phyloP scores from a whole-genome alignment of 2,329 filamentous ascomycete species.

The Monosporascus ibericus region DNA sequence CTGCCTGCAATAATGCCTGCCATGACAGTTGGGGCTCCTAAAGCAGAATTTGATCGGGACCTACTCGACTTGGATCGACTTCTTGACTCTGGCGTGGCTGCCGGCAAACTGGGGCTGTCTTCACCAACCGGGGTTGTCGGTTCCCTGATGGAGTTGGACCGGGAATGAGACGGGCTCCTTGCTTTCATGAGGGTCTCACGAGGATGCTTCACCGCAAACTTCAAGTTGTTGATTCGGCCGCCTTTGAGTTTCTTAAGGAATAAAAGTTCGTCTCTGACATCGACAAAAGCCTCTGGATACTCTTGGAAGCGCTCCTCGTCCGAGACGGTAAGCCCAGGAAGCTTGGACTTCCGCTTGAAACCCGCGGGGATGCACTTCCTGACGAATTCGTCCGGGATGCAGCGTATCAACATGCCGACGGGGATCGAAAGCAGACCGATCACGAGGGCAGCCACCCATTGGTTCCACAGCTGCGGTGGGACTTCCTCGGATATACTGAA shows the following conservation, averaged over 20 bases:
- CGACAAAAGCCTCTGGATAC: constrained; percentile 66
- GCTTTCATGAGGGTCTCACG: constrained; percentile 62
- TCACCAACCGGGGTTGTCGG: constrained; percentile 59
- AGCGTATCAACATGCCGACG: constrained; percentile 72
- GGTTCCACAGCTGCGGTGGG: constrained; percentile 53
- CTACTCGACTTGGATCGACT: constrained; percentile 62
- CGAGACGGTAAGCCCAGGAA: constrained; percentile 53
- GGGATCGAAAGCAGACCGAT: constrained; percentile 82
- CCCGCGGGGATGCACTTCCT: constrained; percentile 46
- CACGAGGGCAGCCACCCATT: constrained; percentile 85
- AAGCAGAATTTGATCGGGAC: constrained; percentile 61
- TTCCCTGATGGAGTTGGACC: constrained; percentile 56
- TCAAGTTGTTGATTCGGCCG: constrained; percentile 74
- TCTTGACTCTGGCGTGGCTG: constrained; percentile 53
- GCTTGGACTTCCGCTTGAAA: constrained; percentile 43
- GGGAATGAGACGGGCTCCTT: constrained; percentile 56
- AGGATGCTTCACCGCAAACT: constrained; percentile 71
- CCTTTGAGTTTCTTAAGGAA: constrained; percentile 78
- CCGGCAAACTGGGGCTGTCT: constrained; percentile 44
- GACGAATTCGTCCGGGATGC: constrained; percentile 69
- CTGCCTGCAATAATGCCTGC: constrained; percentile 76
- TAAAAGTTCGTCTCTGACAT: constrained; percentile 73
- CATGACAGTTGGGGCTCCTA: constrained; percentile 73
- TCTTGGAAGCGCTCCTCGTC: constrained; percentile 59
- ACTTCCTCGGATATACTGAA: constrained; percentile 62